A percentile compares a stretch with the other conserved stretches of the same genome.
phyloP scores from a whole-genome alignment of 768 basidiomycete genomes.

The Collybia mongolica region DNA sequence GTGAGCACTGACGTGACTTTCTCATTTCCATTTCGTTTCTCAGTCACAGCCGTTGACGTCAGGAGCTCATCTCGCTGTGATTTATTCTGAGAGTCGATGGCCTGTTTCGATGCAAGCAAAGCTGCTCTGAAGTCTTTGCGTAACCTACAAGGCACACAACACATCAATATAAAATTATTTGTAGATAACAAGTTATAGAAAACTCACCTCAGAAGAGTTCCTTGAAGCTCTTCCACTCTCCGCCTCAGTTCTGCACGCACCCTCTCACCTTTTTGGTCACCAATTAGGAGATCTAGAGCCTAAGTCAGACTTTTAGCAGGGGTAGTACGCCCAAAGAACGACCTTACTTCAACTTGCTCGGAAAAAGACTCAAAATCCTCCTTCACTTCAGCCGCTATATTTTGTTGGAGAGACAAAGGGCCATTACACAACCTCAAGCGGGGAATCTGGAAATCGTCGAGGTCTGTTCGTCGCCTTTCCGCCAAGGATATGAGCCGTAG shows the following conservation, averaged over 20 bases:
- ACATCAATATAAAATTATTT: neutral
- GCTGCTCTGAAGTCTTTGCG: constrained; percentile 66
- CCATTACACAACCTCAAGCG: constrained; percentile 68
- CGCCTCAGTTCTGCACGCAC: constrained; percentile 45
- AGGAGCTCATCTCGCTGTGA: constrained; percentile 74
- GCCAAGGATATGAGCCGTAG: constrained; percentile 47
- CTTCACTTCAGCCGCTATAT: constrained; percentile 69
- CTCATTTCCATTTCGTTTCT: constrained; percentile 50
- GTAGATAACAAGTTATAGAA: neutral
- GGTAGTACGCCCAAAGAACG: neutral
- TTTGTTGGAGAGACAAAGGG: constrained; percentile 69
- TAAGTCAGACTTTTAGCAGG: constrained; percentile 27
- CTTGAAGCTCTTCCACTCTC: constrained; percentile 48
- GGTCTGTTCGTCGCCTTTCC: constrained; percentile 58
- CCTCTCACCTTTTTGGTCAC: constrained; percentile 65
- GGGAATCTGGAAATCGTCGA: constrained; percentile 72
- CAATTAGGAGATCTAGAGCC: constrained; percentile 69
- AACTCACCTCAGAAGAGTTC: constrained; percentile 48
- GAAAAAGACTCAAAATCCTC: constrained; percentile 68
- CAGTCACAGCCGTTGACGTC: constrained; percentile 43
- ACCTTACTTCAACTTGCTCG: constrained; percentile 67
- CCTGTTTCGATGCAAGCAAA: constrained; percentile 68
- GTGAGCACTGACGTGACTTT: constrained; percentile 57
- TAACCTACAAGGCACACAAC: constrained; percentile 36
- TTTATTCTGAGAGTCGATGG: constrained; percentile 58